phyloP scores from a whole-genome alignment of 2,329 filamentous ascomycete genomes.

The Phialocephala subalpina region DNA sequence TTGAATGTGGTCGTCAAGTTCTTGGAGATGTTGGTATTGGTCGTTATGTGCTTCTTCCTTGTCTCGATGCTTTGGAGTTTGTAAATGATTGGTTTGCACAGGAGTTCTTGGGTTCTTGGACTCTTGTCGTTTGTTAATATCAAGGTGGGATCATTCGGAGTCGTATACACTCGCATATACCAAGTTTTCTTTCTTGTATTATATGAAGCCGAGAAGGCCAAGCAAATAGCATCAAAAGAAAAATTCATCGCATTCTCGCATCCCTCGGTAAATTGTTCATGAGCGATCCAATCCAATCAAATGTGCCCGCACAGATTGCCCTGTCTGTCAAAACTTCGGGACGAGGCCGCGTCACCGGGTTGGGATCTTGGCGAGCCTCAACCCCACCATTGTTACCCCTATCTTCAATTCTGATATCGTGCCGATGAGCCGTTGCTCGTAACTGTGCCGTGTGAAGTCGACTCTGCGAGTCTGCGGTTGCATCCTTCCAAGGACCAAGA shows the following conservation, averaged over 20 bases:
- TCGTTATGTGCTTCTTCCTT: slow-evolving; percentile 18
- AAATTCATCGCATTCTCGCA: neutral
- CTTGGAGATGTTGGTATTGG: slow-evolving; percentile 16
- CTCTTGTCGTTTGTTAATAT: too few species aligned
- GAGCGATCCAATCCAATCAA: neutral
- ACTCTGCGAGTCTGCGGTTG: neutral
- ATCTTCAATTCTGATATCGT: neutral
- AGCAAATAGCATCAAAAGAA: neutral
- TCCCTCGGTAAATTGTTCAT: neutral
- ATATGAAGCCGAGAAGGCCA: neutral
- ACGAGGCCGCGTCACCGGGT: neutral
- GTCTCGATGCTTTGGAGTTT: slow-evolving; percentile 18
- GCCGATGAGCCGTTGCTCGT: neutral
- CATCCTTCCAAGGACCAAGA: neutral
- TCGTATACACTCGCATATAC: neutral
- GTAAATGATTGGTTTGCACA: slow-evolving; percentile 10
- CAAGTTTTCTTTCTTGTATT: neutral
- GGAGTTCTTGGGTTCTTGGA: neutral
- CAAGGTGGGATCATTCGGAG: too few species aligned
- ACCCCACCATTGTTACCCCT: neutral
- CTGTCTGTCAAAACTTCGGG: neutral
- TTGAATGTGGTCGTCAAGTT: slow-evolving; percentile 49
- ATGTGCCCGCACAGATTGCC: neutral
- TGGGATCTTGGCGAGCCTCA: neutral
- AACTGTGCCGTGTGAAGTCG: neutral